Conservation (phyloP, 108 stramenopile species). For the Cyclotella kingstonii region DNA sequence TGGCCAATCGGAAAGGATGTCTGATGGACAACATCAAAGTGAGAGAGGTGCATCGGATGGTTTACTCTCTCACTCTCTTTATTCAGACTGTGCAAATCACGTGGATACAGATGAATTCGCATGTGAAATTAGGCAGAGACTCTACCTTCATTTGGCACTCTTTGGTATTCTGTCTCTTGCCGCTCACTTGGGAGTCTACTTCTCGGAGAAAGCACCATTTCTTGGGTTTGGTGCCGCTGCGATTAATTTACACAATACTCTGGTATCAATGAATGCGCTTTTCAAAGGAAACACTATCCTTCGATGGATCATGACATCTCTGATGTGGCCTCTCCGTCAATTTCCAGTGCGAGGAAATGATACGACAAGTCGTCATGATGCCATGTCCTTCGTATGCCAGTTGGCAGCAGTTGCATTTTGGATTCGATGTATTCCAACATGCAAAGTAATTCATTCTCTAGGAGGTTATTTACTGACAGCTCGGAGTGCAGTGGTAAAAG, state of each 20-base stretch:
- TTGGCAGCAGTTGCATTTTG: conserved; percentile 15
- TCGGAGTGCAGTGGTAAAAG: background rate
- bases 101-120: conserved; percentile 4
- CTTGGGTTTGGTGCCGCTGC: conserved; percentile 30
- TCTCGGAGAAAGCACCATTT: conserved; percentile 26
- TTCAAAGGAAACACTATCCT: conserved; percentile 11
- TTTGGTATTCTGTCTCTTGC: conserved; percentile 18
- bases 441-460: conserved; percentile 4
- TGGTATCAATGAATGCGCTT: conserved; percentile 22
- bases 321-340: conserved; percentile 15
- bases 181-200: conserved; percentile 20
- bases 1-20: conserved; percentile 11
- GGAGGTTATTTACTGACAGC: conserved; percentile 7
- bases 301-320: background rate
- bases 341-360: background rate
- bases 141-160: conserved; percentile 12
- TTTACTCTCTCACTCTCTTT: too few species aligned
- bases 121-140: conserved; percentile 6
- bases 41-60: conserved; percentile 12
- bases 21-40: background rate
- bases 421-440: conserved; percentile 26
- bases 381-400: conserved; percentile 11
- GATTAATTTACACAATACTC: conserved; percentile 33
- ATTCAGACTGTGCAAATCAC: background rate
- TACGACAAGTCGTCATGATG: conserved; percentile 1